Percentiles rank a stretch among this genome's conserved stretches.
Conservation (phyloP, 148 eudicot genomes). For the Rhododendron ovatum region DNA sequence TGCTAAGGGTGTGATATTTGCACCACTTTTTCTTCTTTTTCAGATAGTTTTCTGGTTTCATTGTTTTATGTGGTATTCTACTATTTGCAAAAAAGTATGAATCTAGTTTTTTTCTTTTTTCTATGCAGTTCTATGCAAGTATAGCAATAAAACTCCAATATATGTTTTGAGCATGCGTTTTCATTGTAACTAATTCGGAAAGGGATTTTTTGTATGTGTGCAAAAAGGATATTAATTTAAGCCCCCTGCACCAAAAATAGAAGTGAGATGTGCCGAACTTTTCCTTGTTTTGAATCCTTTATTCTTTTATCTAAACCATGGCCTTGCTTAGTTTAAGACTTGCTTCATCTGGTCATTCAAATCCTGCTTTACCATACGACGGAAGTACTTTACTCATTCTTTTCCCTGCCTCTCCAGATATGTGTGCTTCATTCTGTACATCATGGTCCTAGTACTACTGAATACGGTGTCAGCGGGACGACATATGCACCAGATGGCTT, state of each 20-base stretch:
- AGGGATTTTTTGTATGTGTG: neutral
- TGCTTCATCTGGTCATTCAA: neutral
- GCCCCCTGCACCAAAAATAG: neutral
- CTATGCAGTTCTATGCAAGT: neutral
- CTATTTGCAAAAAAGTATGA: neutral
- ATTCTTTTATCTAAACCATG: neutral
- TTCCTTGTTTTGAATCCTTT: neutral
- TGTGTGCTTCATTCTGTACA: conserved; percentile 74
- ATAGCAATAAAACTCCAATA: neutral
- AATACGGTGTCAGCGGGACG: conserved; percentile 80
- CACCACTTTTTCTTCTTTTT: neutral
- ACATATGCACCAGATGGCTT: conserved; percentile 96
- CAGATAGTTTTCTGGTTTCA: neutral
- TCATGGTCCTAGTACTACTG: conserved; percentile 48
- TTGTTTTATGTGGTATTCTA: neutral
- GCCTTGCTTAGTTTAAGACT: neutral
- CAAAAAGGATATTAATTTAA: neutral
- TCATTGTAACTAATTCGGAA: neutral
- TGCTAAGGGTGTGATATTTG: neutral
- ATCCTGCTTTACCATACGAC: neutral
- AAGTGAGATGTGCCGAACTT: neutral
- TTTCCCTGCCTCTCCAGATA: conserved; percentile 43
- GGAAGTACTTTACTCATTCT: neutral
- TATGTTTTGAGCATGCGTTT: neutral
- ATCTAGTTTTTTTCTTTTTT: neutral